Evolutionary conservation across 2,329 filamentous ascomycete genomes (phyloP).

Genomic region (Dactylellina sp.): DNA sequence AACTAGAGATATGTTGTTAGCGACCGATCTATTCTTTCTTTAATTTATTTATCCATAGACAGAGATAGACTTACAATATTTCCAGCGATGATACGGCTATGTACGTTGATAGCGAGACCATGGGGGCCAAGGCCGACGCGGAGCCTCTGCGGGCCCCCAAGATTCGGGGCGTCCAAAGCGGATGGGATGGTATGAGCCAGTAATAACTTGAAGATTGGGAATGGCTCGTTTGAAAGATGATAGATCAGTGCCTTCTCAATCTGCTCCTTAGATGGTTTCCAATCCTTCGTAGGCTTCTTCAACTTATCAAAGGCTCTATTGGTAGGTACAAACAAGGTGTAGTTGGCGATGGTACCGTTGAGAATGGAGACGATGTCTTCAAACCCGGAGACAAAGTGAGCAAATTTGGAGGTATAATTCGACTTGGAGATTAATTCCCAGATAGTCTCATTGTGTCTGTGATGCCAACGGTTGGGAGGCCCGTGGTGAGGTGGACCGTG

Average conservation of each 20-base stretch:
- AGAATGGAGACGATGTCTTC: slow-evolving; percentile 77
- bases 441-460: slow-evolving; percentile 74
- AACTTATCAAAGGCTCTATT: slow-evolving; percentile 80
- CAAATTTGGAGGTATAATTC: slow-evolving; percentile 81
- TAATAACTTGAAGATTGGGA: slow-evolving; percentile 75
- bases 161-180: slow-evolving; percentile 69
- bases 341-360: slow-evolving; percentile 79
- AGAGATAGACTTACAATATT: slow-evolving; percentile 73
- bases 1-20: slow-evolving; percentile 65
- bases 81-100: slow-evolving; percentile 75
- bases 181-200: slow-evolving; percentile 80
- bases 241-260: slow-evolving; percentile 78
- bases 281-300: slow-evolving; percentile 66
- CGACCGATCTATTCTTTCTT: neutral
- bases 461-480: slow-evolving; percentile 32
- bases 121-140: slow-evolving; percentile 73
- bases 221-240: slow-evolving; percentile 77
- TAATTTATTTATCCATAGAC: too few species aligned
- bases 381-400: slow-evolving; percentile 78
- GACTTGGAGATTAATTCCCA: slow-evolving; percentile 81
- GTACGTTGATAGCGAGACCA: slow-evolving; percentile 81
- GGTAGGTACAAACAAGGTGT: slow-evolving; percentile 83
- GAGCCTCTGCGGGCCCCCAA: slow-evolving; percentile 72
- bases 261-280: slow-evolving; percentile 76
- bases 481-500: slow-evolving; percentile 19